Conservation (phyloP, 257 asterid species). For the Perilla frutescens region DNA sequence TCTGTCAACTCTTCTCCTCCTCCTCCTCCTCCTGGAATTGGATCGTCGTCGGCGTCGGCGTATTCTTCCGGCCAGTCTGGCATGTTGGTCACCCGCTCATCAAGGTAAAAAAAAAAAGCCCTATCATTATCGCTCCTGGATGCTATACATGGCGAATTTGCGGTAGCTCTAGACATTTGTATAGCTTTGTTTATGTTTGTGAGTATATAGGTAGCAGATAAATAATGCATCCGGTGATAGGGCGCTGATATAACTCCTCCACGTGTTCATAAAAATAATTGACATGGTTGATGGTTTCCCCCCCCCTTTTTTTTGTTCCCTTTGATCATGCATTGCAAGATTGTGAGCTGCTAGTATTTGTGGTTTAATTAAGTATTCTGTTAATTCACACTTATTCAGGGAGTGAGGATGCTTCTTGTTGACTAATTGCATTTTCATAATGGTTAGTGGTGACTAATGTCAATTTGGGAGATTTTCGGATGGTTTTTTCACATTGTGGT, state of each 20-base stretch:
- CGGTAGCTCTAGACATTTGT: neutral
- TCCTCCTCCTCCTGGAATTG: slow-evolving; percentile 42
- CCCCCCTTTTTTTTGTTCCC: no score
- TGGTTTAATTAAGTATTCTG: neutral
- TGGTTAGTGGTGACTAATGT: neutral
- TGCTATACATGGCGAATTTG: neutral
- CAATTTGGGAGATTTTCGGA: no score
- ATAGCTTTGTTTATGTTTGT: neutral
- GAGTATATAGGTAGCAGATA: neutral
- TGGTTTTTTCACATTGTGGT: neutral
- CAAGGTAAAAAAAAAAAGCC: slow-evolving; percentile 45
- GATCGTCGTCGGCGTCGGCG: slow-evolving; percentile 38
- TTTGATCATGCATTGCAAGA: no score
- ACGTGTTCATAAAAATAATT: no score
- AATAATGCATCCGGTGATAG: neutral
- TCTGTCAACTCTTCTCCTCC: slow-evolving; percentile 38
- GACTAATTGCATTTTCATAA: neutral
- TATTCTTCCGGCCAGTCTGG: slow-evolving; percentile 47
- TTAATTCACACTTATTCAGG: neutral
- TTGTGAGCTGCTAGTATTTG: neutral
- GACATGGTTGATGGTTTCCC: no score
- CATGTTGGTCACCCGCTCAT: slow-evolving; percentile 53
- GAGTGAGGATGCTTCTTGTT: neutral
- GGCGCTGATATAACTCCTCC: no score
- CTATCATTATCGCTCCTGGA: no score